phyloP scores from a whole-genome alignment of 192 early-diverging fungal species.

The Coemansia sp. region DNA sequence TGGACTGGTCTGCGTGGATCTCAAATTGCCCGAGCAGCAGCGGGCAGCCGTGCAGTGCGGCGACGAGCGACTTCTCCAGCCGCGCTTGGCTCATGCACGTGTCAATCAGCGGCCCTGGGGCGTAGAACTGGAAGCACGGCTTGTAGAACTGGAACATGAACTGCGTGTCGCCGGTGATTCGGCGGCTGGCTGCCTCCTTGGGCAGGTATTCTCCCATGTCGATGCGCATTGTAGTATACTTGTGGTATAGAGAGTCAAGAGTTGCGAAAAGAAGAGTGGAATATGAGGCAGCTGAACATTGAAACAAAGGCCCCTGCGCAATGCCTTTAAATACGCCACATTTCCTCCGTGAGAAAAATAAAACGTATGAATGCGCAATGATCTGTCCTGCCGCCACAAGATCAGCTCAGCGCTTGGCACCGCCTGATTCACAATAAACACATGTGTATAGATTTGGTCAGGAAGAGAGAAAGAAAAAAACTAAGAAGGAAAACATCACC shows the following conservation, averaged over 20 bases:
- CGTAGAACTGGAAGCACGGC: conserved; percentile 39
- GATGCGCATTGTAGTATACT: conserved; percentile 5
- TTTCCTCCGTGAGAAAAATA: background rate
- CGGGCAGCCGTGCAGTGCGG: conserved; percentile 29
- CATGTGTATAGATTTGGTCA: background rate
- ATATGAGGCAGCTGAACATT: too few species aligned
- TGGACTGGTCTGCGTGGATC: conserved; percentile 16
- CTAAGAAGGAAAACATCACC: background rate
- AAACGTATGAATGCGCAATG: background rate
- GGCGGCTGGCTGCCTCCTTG: conserved; percentile 1
- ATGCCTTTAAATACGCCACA: background rate
- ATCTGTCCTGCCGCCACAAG: background rate
- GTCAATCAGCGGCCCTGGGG: background rate
- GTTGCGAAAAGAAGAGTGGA: too few species aligned
- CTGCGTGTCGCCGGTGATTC: conserved; percentile 39
- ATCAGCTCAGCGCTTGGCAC: too few species aligned
- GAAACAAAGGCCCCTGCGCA: too few species aligned
- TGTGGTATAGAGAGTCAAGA: background rate
- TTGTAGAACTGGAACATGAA: conserved; percentile 55
- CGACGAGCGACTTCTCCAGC: conserved; percentile 8
- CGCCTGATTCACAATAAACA: too few species aligned
- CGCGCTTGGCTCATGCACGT: conserved; percentile 4
- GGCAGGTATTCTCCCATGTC: conserved; percentile 18
- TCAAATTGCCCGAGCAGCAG: conserved; percentile 22
- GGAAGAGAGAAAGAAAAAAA: background rate